Conservation (phyloP, 2,329 filamentous ascomycete genomes). For the Aspergillus chevalieri region DNA sequence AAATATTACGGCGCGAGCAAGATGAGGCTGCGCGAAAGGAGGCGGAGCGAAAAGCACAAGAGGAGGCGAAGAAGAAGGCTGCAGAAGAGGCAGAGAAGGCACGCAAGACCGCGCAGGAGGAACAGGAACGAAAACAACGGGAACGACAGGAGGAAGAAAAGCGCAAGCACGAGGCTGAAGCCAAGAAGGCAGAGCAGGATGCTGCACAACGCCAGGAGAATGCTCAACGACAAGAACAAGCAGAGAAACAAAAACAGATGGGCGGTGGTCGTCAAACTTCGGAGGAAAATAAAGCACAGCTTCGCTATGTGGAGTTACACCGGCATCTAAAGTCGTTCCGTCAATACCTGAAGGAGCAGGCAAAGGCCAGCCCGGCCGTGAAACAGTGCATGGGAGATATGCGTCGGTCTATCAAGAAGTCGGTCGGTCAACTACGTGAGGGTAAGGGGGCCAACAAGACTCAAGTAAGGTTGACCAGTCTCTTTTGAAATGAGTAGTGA, state of each 20-base stretch:
- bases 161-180: conserved; percentile 26
- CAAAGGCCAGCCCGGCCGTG: conserved; percentile 51
- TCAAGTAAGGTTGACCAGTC: conserved; percentile 42
- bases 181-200: conserved; percentile 23
- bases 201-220: conserved; percentile 19
- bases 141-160: conserved; percentile 26
- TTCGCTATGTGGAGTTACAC: conserved; percentile 55
- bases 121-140: conserved; percentile 28
- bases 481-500: background rate
- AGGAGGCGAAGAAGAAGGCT: conserved; percentile 28
- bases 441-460: conserved; percentile 57
- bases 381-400: conserved; percentile 65
- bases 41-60: conserved; percentile 39
- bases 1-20: conserved; percentile 24
- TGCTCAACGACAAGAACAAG: conserved; percentile 22
- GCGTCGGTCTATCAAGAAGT: conserved; percentile 64
- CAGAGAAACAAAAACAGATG: conserved; percentile 22
- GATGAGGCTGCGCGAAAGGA: conserved; percentile 36
- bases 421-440: conserved; percentile 62
- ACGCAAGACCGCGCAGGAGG: conserved; percentile 34
- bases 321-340: conserved; percentile 59
- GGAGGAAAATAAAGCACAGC: conserved; percentile 39
- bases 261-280: conserved; percentile 24
- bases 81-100: conserved; percentile 28
- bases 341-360: conserved; percentile 49